Evolutionary conservation across 768 basidiomycete species (phyloP).

Genomic region (Russula virescens): DNA sequence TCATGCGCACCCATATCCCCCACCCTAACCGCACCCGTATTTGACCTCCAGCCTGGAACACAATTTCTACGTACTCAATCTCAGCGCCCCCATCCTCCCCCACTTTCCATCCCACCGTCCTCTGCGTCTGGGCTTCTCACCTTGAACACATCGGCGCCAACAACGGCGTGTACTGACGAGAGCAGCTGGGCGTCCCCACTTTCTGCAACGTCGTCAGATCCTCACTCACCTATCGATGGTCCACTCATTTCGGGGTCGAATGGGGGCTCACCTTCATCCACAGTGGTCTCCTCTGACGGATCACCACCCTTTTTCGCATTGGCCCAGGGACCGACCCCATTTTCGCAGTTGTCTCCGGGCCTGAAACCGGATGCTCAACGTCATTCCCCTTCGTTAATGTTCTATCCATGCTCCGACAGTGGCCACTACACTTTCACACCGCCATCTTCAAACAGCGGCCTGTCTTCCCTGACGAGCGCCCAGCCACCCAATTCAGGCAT

Average conservation of each 20-base stretch:
- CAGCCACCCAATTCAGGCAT: constrained; percentile 2
- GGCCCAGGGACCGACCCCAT: constrained; percentile 20
- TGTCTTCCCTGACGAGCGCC: constrained; percentile 6
- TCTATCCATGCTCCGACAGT: constrained; percentile 17
- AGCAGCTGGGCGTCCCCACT: constrained; percentile 22
- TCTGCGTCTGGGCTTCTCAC: constrained; percentile 5
- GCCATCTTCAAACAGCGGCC: neutral
- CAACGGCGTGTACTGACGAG: constrained; percentile 22
- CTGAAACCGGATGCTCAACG: constrained; percentile 8
- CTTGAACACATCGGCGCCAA: constrained; percentile 18
- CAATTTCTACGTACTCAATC: constrained; percentile 17
- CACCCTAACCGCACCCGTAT: constrained; percentile 6
- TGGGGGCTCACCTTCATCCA: constrained; percentile 21
- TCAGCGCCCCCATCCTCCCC: constrained; percentile 23
- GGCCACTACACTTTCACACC: constrained; percentile 23
- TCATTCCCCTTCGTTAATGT: constrained; percentile 19
- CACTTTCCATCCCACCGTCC: constrained; percentile 20
- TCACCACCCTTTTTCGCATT: constrained; percentile 20
- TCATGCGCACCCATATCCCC: constrained; percentile 1
- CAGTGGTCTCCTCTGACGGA: constrained; percentile 15
- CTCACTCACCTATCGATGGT: constrained; percentile 20
- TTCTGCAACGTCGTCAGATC: constrained; percentile 20
- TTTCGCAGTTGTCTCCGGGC: constrained; percentile 13
- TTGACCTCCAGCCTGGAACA: constrained; percentile 13
- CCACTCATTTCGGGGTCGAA: constrained; percentile 6